phyloP scores from a whole-genome alignment of 2,329 filamentous ascomycete species.

The Diaporthe vexans region DNA sequence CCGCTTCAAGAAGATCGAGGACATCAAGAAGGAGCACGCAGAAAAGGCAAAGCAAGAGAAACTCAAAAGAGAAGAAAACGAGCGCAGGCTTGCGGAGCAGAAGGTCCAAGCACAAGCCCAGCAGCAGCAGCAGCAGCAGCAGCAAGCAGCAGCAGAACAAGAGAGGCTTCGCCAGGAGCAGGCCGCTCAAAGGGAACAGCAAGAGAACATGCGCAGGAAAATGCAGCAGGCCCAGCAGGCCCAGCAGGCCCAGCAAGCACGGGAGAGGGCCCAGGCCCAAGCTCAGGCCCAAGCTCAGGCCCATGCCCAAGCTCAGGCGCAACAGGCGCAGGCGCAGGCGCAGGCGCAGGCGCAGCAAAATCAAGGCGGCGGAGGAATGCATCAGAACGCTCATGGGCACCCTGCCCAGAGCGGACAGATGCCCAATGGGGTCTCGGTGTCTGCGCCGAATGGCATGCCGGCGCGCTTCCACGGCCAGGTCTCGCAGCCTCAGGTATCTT shows the following conservation, averaged over 20 bases:
- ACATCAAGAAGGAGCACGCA: constrained; percentile 82
- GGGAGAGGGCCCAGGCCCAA: constrained; percentile 52
- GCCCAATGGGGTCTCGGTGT: constrained; percentile 55
- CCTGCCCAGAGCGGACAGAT: constrained; percentile 58
- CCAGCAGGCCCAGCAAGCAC: constrained; percentile 51
- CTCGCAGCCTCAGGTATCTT: constrained; percentile 75
- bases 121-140: constrained; percentile 49
- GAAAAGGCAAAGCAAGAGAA: constrained; percentile 85
- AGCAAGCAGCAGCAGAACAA: constrained; percentile 60
- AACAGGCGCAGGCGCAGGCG: constrained; percentile 46
- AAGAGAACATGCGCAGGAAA: constrained; percentile 54
- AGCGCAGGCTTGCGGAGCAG: constrained; percentile 65
- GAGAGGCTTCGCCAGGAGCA: constrained; percentile 52
- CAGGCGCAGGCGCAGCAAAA: constrained; percentile 51
- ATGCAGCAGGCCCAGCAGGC: constrained; percentile 50
- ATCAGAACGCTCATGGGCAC: constrained; percentile 59
- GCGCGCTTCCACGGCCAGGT: constrained; percentile 68
- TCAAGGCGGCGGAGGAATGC: constrained; percentile 53
- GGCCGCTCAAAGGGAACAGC: constrained; percentile 46
- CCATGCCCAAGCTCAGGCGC: constrained; percentile 45
- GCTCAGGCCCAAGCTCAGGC: constrained; percentile 47
- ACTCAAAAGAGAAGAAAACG: constrained; percentile 73
- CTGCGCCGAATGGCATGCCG: constrained; percentile 50
- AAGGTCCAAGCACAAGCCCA: constrained; percentile 62
- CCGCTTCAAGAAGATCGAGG: constrained; percentile 90